These are phyloP conservation scores for Calocybe cyanea DNA, from an alignment of 768 basidiomycete genomes.

Conservation along the genomic window DNA sequence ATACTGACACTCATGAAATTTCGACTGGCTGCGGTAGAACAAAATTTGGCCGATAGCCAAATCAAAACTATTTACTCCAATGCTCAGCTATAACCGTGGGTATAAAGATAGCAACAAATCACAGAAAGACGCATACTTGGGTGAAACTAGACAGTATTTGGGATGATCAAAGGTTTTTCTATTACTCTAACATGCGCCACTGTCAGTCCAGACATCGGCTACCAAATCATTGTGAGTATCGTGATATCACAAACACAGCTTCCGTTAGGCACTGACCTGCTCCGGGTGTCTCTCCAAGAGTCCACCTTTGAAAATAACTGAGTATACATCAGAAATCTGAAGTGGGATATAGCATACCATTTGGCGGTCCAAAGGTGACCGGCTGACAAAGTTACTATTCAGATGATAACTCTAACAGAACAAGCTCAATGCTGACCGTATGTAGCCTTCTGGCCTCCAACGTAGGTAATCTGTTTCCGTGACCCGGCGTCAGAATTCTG, in stretches of 20 bases:
- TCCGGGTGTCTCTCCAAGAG: slow-evolving; percentile 53
- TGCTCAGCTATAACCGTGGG: too few relatives aligned
- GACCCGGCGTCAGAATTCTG: not conserved
- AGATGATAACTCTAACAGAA: not conserved
- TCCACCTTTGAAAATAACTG: slow-evolving; percentile 36
- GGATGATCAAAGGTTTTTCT: not conserved
- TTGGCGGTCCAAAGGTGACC: slow-evolving; percentile 56
- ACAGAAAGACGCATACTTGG: slow-evolving; percentile 7
- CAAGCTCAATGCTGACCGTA: slow-evolving; percentile 34
- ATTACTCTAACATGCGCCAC: slow-evolving; percentile 37
- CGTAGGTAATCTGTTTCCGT: slow-evolving; percentile 34
- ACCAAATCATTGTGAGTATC: slow-evolving; percentile 6
- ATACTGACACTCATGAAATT: too few relatives aligned
- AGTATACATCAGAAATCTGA: not conserved
- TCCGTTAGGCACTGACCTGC: slow-evolving; percentile 37
- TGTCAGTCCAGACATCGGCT: slow-evolving; percentile 56
- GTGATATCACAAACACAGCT: not conserved
- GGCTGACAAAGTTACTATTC: slow-evolving; percentile 22
- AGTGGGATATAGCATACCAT: slow-evolving; percentile 30
- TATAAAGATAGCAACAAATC: too few relatives aligned
- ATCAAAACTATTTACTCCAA: too few relatives aligned
- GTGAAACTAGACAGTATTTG: slow-evolving; percentile 3
- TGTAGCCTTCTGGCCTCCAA: slow-evolving; percentile 40
- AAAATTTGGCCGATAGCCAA: too few relatives aligned
- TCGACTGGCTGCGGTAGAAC: too few relatives aligned